phyloP scores from a whole-genome alignment of 2,329 filamentous ascomycete species.

The Colletotrichum echinochloae region DNA sequence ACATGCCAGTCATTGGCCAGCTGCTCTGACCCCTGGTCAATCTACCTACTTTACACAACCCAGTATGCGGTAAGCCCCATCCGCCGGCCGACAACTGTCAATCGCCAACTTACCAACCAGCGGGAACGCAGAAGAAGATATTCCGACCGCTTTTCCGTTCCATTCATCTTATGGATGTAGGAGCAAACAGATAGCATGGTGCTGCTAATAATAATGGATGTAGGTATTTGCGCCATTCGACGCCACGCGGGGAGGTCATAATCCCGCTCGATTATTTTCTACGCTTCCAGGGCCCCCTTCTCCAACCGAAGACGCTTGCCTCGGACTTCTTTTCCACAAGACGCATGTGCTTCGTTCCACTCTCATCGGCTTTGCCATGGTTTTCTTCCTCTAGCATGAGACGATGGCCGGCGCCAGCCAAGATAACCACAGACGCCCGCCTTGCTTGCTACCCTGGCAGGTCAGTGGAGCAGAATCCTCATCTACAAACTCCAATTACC shows the following conservation, averaged over 20 bases:
- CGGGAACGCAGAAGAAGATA: neutral
- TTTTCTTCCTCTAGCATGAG: conserved; percentile 11
- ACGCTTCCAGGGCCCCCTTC: neutral
- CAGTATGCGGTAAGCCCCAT: neutral
- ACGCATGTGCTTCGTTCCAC: conserved; percentile 10
- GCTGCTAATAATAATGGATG: neutral
- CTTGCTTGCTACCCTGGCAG: conserved; percentile 19
- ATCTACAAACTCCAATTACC: conserved; percentile 19
- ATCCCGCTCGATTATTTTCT: neutral
- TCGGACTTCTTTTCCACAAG: conserved; percentile 7
- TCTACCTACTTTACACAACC: neutral
- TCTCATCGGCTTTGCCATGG: conserved; percentile 17
- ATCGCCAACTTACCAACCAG: neutral
- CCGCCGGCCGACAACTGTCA: neutral
- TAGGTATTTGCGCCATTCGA: neutral
- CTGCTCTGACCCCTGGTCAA: neutral
- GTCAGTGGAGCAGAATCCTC: conserved; percentile 13
- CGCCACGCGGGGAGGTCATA: too few species aligned
- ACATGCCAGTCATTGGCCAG: conserved; percentile 9
- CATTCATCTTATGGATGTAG: neutral
- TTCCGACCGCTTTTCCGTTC: neutral
- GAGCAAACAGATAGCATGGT: neutral
- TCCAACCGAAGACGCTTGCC: neutral
- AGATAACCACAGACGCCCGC: conserved; percentile 17
- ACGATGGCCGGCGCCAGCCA: conserved; percentile 18